Evolutionary conservation across 2,329 filamentous ascomycete species (phyloP).

Genomic region (Fusarium anguioides): DNA sequence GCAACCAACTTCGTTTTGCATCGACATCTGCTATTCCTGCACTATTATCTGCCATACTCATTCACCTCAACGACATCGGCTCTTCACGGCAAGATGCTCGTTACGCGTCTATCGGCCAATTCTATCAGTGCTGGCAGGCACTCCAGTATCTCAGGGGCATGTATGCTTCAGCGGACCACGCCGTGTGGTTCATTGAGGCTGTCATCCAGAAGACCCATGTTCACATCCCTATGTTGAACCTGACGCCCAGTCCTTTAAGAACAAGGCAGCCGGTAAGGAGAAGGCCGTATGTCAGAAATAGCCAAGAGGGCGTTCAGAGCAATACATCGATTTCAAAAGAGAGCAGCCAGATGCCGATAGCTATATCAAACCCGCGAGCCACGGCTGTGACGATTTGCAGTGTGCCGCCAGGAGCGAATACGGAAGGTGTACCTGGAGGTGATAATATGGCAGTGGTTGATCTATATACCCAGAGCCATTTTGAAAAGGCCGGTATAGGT

Average conservation of each 20-base stretch:
- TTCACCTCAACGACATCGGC: not conserved
- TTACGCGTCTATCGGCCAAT: not conserved
- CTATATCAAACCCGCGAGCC: too few relatives aligned
- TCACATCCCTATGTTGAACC: not conserved
- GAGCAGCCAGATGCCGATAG: too few relatives aligned
- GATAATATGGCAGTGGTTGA: too few relatives aligned
- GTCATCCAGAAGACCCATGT: not conserved
- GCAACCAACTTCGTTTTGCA: not conserved
- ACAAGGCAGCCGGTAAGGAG: too few relatives aligned
- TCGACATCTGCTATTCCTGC: not conserved
- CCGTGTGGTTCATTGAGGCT: not conserved
- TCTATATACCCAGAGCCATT: too few relatives aligned
- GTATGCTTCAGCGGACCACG: not conserved
- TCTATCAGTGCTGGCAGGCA: not conserved
- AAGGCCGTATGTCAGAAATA: too few relatives aligned
- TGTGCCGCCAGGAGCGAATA: too few relatives aligned
- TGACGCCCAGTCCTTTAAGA: not conserved
- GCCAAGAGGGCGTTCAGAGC: too few relatives aligned
- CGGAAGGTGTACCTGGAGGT: too few relatives aligned
- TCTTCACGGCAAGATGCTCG: not conserved
- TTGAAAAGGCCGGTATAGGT: too few relatives aligned
- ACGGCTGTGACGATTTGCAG: too few relatives aligned
- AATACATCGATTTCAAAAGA: too few relatives aligned
- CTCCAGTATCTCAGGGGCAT: not conserved
- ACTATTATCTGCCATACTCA: not conserved